A percentile compares a stretch with the other conserved stretches of the same genome.
phyloP scores from a whole-genome alignment of 768 basidiomycete species.

The Vararia minispora region DNA sequence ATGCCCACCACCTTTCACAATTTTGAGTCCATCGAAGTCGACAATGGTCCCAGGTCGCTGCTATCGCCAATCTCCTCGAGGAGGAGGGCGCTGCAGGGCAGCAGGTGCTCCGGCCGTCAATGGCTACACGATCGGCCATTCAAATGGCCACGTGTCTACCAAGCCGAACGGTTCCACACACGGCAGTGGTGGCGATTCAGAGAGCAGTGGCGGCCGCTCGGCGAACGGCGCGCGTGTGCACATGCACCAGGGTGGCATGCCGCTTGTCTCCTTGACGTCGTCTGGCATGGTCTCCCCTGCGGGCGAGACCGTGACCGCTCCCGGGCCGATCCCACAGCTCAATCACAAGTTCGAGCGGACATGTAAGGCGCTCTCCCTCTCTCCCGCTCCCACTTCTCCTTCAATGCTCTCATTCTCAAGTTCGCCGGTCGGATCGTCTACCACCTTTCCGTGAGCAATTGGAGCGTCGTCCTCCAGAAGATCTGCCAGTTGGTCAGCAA shows the following conservation, averaged over 20 bases:
- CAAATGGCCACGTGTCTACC: too few species aligned
- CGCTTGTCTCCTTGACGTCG: constrained; percentile 9
- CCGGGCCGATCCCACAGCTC: constrained; percentile 15
- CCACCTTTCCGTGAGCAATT: constrained; percentile 82
- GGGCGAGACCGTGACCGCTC: constrained; percentile 13
- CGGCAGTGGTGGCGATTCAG: too few species aligned
- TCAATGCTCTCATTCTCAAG: constrained; percentile 55
- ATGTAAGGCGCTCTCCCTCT: constrained; percentile 48
- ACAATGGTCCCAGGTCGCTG: constrained; percentile 17
- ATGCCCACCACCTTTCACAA: constrained; percentile 59
- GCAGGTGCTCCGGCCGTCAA: neutral
- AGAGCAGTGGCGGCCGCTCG: too few species aligned
- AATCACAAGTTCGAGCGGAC: constrained; percentile 46
- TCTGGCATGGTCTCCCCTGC: constrained; percentile 15
- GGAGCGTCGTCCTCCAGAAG: constrained; percentile 66
- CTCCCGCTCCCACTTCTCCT: constrained; percentile 38
- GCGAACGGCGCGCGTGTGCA: too few species aligned
- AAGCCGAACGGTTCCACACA: constrained; percentile 2
- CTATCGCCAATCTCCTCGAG: constrained; percentile 10
- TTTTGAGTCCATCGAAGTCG: constrained; percentile 47
- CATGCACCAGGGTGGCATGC: too few species aligned
- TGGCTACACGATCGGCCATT: too few species aligned
- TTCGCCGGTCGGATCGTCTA: constrained; percentile 74
- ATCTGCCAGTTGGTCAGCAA: constrained; percentile 52
- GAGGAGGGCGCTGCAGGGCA: too few species aligned